Evolutionary conservation across 129 eudicot species (phyloP).

Genomic region (Gnaphalium uliginosum): DNA sequence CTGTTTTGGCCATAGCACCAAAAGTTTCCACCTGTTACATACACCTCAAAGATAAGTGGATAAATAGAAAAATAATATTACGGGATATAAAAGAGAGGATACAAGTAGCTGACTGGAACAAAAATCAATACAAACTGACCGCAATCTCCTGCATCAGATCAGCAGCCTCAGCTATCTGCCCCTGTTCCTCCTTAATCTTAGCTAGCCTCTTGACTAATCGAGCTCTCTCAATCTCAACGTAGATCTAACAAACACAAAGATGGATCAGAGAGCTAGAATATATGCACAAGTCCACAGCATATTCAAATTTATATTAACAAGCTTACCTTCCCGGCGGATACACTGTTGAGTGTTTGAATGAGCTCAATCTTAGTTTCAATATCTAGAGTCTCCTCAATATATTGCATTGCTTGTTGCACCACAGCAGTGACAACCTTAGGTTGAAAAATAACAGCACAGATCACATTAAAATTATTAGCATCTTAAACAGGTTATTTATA

Average conservation of each 20-base stretch:
- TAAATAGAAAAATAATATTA: background rate
- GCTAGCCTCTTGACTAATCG: slow-evolving; percentile 80
- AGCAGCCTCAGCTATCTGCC: slow-evolving; percentile 90
- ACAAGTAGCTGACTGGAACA: too few relatives aligned
- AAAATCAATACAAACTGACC: slow-evolving; percentile 41
- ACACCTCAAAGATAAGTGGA: slow-evolving; percentile 2
- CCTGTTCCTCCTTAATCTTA: slow-evolving; percentile 88
- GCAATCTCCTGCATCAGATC: slow-evolving; percentile 98
- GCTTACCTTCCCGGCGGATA: slow-evolving; percentile 87
- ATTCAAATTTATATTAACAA: background rate
- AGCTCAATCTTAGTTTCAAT: slow-evolving; percentile 79
- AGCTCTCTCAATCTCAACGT: slow-evolving; percentile 89
- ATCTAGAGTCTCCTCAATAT: slow-evolving; percentile 84
- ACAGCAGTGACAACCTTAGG: slow-evolving; percentile 79
- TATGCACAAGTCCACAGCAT: slow-evolving; percentile 1
- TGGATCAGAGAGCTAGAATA: slow-evolving; percentile 22
- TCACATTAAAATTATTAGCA: background rate
- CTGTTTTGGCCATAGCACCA: slow-evolving; percentile 97
- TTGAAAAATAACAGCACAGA: background rate
- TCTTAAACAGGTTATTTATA: background rate
- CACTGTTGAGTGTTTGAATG: slow-evolving; percentile 88
- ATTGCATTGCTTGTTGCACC: slow-evolving; percentile 97
- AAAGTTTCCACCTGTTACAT: slow-evolving; percentile 80
- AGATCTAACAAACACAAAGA: slow-evolving; percentile 48
- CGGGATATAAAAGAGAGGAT: background rate